phyloP scores from a whole-genome alignment of 768 basidiomycete genomes.

The Asterophora parasitica region DNA sequence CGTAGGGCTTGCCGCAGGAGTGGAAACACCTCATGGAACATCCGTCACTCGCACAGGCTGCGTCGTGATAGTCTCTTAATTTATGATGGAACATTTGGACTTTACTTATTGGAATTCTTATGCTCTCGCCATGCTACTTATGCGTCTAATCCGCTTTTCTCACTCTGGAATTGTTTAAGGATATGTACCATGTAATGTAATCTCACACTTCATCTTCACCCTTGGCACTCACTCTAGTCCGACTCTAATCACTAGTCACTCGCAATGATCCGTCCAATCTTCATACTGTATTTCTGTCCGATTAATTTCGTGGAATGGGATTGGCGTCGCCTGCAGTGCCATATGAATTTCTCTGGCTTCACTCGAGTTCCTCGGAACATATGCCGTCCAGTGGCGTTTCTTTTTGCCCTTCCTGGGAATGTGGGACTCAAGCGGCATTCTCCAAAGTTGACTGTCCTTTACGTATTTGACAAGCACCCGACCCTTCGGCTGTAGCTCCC shows the following conservation, averaged over 20 bases:
- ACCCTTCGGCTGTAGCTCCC: no score
- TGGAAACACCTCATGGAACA: constrained; percentile 17
- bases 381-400: no score
- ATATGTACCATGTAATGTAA: constrained; percentile 7
- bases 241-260: no score
- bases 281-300: not conserved
- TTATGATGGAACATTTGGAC: not conserved
- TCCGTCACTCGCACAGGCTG: not conserved
- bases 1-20: constrained; percentile 21
- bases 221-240: not conserved
- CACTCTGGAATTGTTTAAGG: not conserved
- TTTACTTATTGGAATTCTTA: not conserved
- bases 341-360: no score
- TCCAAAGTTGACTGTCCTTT: no score
- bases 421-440: no score
- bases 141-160: not conserved
- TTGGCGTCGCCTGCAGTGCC: no score
- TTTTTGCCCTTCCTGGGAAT: no score
- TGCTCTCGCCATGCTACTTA: constrained; percentile 5
- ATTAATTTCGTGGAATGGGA: not conserved
- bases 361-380: no score
- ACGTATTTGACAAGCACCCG: no score
- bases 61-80: not conserved
- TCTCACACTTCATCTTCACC: not conserved
- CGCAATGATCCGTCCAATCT: not conserved